Conservation (phyloP, 345 rosid species). For the Murraya paniculata region DNA sequence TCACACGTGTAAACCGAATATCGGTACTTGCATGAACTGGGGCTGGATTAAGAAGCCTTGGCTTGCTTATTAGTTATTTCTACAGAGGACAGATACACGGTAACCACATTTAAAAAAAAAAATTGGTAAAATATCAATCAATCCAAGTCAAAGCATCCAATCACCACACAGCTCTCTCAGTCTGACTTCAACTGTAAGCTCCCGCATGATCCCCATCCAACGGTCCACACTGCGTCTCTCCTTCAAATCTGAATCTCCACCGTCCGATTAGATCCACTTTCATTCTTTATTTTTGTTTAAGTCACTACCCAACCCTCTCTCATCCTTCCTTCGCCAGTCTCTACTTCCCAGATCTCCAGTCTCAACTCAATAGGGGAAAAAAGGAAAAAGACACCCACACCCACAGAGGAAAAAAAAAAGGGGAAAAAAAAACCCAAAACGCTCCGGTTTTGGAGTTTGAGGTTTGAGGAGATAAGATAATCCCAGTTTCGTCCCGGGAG, state of each 20-base stretch:
- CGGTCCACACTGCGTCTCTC: constrained; percentile 19
- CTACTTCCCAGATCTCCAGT: constrained; percentile 45
- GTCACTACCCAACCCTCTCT: not conserved
- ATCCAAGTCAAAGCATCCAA: constrained; percentile 12
- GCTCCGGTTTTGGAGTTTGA: constrained; percentile 13
- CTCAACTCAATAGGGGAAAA: too few relatives aligned
- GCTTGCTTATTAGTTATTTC: too few relatives aligned
- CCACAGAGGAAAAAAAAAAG: too few relatives aligned
- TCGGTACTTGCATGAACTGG: not conserved
- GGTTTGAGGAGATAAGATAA: not conserved
- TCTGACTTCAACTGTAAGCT: constrained; percentile 14
- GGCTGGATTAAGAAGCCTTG: too few relatives aligned
- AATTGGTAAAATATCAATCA: too few relatives aligned
- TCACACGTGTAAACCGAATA: constrained; percentile 2
- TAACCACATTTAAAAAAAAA: too few relatives aligned
- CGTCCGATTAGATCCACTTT: constrained; percentile 45
- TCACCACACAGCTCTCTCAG: constrained; percentile 41
- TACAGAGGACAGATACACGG: too few relatives aligned
- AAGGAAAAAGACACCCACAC: not conserved
- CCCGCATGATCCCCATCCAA: constrained; percentile 30
- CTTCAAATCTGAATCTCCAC: constrained; percentile 54
- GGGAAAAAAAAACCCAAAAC: not conserved
- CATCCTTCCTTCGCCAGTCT: not conserved
- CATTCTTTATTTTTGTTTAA: not conserved
- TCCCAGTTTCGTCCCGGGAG: constrained; percentile 21